Evolutionary conservation across 1,284 basidiomycete genomes (phyloP), one percentile per base, ranked within the genome.

Genomic region (Marasmius fiardii): DNA sequence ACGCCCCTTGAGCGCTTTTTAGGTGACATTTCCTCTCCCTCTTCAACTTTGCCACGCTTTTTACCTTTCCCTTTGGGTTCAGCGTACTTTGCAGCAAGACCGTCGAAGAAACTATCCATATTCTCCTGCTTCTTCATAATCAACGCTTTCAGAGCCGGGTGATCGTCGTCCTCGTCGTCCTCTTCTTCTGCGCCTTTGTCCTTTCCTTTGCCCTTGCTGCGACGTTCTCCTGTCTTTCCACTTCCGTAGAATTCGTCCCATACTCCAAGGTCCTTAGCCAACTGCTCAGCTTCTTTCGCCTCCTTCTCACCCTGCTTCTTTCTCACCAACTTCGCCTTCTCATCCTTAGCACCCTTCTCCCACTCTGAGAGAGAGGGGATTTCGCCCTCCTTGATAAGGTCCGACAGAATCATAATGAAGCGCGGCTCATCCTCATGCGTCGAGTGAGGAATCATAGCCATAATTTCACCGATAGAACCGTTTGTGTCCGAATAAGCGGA

Each of bases 231-330:
- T 18, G 81, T 75, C 71, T 88, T 89, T 4, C 90, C 93, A 58
- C 75, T 83, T 1, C 93, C 94, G 67, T 92, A 97, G 65, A 98
- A 95, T 68, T 97, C 93, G 57, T 97, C 94, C 89, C 93, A 95
- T 7, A 97, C 90, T 11, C 93, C 95, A 16, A 98, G 74, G 63
- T 95, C 92, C 64, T 86, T 92, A 0, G 95, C 94, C 21, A 89
- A 72, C 45, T 83, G 77, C 68, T 97, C 95, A 1, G 95, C 95
- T 65, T 96, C 92, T 52, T 76, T 74, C 0, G 92, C 92, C 70
- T 95, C 93, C 67, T 85, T 86, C 60, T 84, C 79, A 1, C 86
- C 82, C 64, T 86, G 82, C 68, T 90, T 90, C 72, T 80, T 79
- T 45, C 94, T 81, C 23, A 85, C 81, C 58, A 87, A 78, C 59